Evolutionary conservation across 2,329 filamentous ascomycete genomes (phyloP).

Genomic region (Penicillium expansum): DNA sequence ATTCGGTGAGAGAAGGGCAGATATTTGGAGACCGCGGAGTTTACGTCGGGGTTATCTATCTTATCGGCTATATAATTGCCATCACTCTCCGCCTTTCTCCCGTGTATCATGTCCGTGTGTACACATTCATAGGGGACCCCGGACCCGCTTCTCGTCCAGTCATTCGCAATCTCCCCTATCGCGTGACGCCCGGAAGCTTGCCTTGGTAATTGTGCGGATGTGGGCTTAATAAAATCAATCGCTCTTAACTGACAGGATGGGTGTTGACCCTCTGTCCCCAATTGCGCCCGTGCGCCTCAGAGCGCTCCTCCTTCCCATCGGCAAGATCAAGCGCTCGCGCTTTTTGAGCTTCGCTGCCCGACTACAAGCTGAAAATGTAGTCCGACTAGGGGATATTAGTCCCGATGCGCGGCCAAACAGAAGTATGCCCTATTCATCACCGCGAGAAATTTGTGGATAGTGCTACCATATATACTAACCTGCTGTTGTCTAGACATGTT

Average conservation of each 20-base stretch:
- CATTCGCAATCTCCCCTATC: slow-evolving; percentile 1
- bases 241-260: slow-evolving; percentile 64
- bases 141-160: neutral
- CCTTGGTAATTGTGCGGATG: slow-evolving; percentile 26
- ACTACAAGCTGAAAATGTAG: slow-evolving; percentile 73
- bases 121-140: neutral
- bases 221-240: slow-evolving; percentile 34
- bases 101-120: neutral
- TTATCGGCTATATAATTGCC: slow-evolving; percentile 20
- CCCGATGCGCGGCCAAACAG: slow-evolving; percentile 80
- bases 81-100: neutral
- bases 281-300: slow-evolving; percentile 88
- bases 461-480: slow-evolving; percentile 21
- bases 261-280: slow-evolving; percentile 83
- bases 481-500: slow-evolving; percentile 70
- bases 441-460: neutral
- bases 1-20: neutral
- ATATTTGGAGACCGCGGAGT: slow-evolving; percentile 20
- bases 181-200: slow-evolving; percentile 26
- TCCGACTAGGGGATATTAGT: slow-evolving; percentile 81
- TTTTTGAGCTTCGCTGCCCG: slow-evolving; percentile 77
- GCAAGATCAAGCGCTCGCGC: slow-evolving; percentile 75
- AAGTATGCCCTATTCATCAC: slow-evolving; percentile 58
- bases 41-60: slow-evolving; percentile 13
- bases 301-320: slow-evolving; percentile 81